Percentiles rank a stretch among this genome's conserved stretches.
Evolutionary conservation across 306 rosid species (phyloP).

Genomic region (Adenanthera pavonina): DNA sequence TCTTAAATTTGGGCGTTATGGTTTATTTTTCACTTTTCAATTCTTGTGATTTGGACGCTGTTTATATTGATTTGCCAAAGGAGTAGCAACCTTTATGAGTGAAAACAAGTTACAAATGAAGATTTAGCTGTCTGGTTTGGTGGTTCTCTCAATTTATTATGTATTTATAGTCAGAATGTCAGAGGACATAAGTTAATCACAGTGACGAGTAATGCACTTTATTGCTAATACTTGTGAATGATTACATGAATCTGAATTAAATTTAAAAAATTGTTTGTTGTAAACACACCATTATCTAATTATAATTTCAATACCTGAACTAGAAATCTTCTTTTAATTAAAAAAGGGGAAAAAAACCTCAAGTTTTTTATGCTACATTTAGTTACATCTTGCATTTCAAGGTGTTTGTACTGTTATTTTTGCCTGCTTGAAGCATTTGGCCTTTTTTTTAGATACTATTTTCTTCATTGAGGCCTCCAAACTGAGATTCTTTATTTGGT

Average conservation of each 20-base stretch:
- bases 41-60: neutral
- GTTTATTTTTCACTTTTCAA: neutral
- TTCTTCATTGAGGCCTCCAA: neutral
- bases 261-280: neutral
- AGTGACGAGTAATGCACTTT: neutral
- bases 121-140: neutral
- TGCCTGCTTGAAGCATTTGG: constrained; percentile 16
- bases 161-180: neutral
- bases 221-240: neutral
- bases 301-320: neutral
- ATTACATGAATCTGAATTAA: neutral
- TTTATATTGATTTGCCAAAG: neutral
- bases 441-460: neutral
- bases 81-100: neutral
- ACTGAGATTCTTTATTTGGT: neutral
- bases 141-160: neutral
- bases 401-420: neutral
- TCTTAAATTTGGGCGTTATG: neutral
- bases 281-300: neutral
- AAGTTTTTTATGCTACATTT: neutral
- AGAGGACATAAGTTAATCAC: neutral
- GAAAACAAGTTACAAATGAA: neutral
- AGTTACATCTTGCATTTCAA: neutral
- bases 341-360: neutral
- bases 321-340: neutral